These are phyloP conservation scores for Amphirosellinia nigrospora DNA, from an alignment of 495 filamentous ascomycete genomes.

Conservation along the genomic window DNA sequence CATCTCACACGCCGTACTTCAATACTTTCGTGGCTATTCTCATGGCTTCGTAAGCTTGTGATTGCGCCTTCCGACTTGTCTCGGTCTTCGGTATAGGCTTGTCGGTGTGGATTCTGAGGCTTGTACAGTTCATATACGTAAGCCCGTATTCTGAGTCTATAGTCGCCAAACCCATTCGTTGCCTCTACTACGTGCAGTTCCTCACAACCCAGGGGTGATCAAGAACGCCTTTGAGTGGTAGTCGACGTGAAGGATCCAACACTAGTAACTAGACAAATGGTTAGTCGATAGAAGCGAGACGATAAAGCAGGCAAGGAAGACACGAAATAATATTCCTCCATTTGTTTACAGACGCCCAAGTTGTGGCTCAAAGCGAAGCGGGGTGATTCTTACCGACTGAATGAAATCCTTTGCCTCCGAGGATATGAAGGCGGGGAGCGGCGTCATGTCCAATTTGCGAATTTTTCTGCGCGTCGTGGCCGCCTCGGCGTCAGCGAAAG, in stretches of 20 bases:
- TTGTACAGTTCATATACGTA: too few species aligned
- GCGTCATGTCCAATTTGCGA: conserved; percentile 40
- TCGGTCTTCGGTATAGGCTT: too few species aligned
- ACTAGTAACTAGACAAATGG: conserved; percentile 64
- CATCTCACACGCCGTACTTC: too few species aligned
- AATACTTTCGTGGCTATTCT: too few species aligned
- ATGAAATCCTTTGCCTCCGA: conserved; percentile 60
- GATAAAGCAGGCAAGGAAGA: neutral
- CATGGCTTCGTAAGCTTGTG: too few species aligned
- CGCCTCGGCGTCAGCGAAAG: conserved; percentile 74
- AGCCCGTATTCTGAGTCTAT: neutral
- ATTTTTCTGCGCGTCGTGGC: conserved; percentile 27
- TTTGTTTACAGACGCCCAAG: neutral
- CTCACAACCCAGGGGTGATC: conserved; percentile 82
- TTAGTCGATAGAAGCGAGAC: neutral
- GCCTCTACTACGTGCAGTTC: conserved; percentile 57
- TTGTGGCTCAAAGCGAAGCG: too few species aligned
- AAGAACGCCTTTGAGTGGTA: conserved; percentile 71
- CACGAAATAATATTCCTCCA: neutral
- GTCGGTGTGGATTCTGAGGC: too few species aligned
- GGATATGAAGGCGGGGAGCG: conserved; percentile 48
- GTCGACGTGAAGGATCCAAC: conserved; percentile 76
- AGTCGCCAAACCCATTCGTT: neutral
- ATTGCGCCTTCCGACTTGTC: too few species aligned
- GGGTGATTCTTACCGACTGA: conserved; percentile 24